phyloP scores from a whole-genome alignment of 106 monocot species.

The Dactylorhiza incarnata region DNA sequence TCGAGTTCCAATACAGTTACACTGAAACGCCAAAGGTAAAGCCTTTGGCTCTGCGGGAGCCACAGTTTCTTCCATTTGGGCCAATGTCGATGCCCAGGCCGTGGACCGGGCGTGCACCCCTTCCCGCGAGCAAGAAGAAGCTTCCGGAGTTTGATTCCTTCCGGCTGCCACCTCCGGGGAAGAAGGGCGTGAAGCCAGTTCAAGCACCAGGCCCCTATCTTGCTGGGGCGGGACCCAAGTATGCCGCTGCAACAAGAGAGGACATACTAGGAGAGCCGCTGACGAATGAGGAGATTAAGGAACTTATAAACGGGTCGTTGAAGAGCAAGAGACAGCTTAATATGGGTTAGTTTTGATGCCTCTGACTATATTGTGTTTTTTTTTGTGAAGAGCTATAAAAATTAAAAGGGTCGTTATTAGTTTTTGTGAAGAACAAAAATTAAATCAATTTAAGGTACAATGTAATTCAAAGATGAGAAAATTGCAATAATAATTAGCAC shows the following conservation, averaged over 20 bases:
- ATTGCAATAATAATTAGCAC: too few species aligned
- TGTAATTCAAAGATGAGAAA: too few species aligned
- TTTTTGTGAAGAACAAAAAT: too few species aligned
- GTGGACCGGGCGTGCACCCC: constrained; percentile 79
- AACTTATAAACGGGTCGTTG: constrained; percentile 51
- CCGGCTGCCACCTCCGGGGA: constrained; percentile 59
- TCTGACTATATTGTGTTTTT: background rate
- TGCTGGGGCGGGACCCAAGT: constrained; percentile 56
- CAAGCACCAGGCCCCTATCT: constrained; percentile 83
- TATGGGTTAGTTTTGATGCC: constrained; percentile 53
- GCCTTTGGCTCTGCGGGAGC: constrained; percentile 81
- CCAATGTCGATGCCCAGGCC: constrained; percentile 74
- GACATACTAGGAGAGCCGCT: constrained; percentile 80
- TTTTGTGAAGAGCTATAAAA: too few species aligned
- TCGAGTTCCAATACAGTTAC: constrained; percentile 96
- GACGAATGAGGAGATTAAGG: constrained; percentile 60
- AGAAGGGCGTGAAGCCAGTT: constrained; percentile 96
- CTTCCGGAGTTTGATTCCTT: constrained; percentile 91
- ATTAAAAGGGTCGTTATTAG: too few species aligned
- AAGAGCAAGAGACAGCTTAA: constrained; percentile 76
- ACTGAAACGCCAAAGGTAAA: constrained; percentile 90
- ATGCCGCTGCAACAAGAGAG: constrained; percentile 50
- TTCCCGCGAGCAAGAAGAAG: constrained; percentile 79
- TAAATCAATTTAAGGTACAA: too few species aligned
- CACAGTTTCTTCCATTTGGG: constrained; percentile 79